Conservation (phyloP, 345 rosid species). For the Nasturtium officinale region DNA sequence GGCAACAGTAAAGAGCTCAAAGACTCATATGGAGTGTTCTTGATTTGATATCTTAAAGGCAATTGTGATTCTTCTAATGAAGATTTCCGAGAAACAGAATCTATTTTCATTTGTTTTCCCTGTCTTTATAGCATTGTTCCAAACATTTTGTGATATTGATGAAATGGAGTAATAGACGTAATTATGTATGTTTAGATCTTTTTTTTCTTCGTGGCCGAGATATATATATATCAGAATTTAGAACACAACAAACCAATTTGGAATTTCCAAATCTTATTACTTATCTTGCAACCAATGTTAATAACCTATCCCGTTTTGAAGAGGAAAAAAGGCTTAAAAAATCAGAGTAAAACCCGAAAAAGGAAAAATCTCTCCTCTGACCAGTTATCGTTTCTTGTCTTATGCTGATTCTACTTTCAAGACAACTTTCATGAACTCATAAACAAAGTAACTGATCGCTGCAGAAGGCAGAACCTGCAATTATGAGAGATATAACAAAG, state of each 20-base stretch:
- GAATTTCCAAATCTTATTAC: constrained; percentile 45
- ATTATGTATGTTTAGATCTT: constrained; percentile 52
- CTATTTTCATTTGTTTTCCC: constrained; percentile 31
- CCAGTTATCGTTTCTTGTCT: constrained; percentile 24
- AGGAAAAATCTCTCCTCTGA: not conserved
- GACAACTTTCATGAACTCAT: constrained; percentile 85
- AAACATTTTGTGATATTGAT: constrained; percentile 63
- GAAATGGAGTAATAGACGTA: constrained; percentile 42
- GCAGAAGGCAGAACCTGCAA: constrained; percentile 91
- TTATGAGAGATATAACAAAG: constrained; percentile 19
- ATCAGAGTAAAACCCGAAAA: not conserved
- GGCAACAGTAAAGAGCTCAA: constrained; percentile 56
- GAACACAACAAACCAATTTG: constrained; percentile 53
- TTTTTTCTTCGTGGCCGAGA: not conserved
- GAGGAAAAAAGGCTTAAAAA: not conserved
- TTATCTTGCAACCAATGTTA: constrained; percentile 19
- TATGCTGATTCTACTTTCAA: constrained; percentile 63
- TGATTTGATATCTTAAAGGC: constrained; percentile 16
- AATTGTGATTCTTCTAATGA: constrained; percentile 20
- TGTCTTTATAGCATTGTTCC: constrained; percentile 54
- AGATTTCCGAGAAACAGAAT: not conserved
- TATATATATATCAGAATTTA: constrained; percentile 13
- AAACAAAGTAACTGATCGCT: constrained; percentile 76
- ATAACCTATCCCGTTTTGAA: constrained; percentile 15
- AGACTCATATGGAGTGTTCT: constrained; percentile 22